Base-by-base conservation (phyloP, 805 yeast genomes). In the Vanderwaltozyma tropicalis region DNA sequence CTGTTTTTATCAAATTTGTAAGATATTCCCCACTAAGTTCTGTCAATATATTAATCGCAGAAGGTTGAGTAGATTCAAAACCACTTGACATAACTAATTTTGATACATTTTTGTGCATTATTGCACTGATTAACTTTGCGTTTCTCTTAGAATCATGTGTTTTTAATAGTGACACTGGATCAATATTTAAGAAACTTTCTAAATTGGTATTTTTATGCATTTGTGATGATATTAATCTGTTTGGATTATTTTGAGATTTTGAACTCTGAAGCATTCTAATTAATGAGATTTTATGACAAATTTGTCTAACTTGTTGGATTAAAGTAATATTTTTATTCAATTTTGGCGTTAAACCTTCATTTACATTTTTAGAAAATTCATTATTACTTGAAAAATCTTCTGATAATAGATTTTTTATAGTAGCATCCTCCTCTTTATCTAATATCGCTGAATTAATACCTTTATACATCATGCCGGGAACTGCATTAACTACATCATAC, bases 61-160 rank as follows among this genome's bases (percentile, higher is more conserved):
- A 65, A 11, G 80, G 75, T 47, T 84, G 85, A 0, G 94, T 73
- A 0, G 81, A 66, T 61, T 92, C 97, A 63, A 84, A 92, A 0
- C 98, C 98, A 31, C 80, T 78, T 29, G 85, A 80, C 97, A 92
- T 89, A 1, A 84, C 76, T 15, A 92, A 63, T 43, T 86, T 85
- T 15, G 88, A 73, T 0, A 84, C 74, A 29, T 80, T 73, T 47
- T 81, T 76, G 45, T 75, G 69, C 63, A 92, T 61, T 0, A 83
- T 75, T 1, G 76, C 67, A 48, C 70, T 74, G 9, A 87, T 80
- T 12, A 86, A 67, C 3, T 71, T 74, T n/a, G 67, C 68, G 40
- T 71, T 71, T 52, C 68, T 64, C 10, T 66, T 57, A 29, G 46
- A 46, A 43, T 86, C 92, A 45, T 80, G 85, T 20, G 80, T 82